Evolutionary conservation across 139 green algal species (phyloP).

Genomic region (Dunaliella primolecta): DNA sequence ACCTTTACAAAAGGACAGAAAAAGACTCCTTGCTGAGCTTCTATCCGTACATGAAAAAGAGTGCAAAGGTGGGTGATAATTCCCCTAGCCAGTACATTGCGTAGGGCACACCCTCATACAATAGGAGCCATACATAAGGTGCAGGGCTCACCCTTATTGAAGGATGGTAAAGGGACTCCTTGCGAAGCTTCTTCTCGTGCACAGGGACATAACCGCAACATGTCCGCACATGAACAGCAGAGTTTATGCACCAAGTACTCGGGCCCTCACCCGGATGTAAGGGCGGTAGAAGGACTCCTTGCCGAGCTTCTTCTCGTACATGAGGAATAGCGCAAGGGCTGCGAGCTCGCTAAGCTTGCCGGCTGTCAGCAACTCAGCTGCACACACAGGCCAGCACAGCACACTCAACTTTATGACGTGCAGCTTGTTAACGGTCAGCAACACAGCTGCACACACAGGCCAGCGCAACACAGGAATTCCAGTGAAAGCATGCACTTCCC

Average conservation of each 20-base stretch:
- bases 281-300: constrained; percentile 64
- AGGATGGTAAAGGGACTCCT: constrained; percentile 62
- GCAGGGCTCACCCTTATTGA: too few relatives aligned
- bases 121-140: too few relatives aligned
- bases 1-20: constrained; percentile 83
- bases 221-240: too few relatives aligned
- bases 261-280: constrained; percentile 79
- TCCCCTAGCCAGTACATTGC: too few relatives aligned
- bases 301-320: constrained; percentile 93
- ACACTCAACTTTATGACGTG: too few relatives aligned
- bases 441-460: constrained; percentile 57
- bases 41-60: constrained; percentile 96
- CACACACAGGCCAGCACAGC: background rate
- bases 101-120: too few relatives aligned
- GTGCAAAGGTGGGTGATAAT: too few relatives aligned
- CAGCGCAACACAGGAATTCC: too few relatives aligned
- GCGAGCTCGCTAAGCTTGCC: constrained; percentile 90
- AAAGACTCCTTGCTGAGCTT: constrained; percentile 62
- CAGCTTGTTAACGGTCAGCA: constrained; percentile 92
- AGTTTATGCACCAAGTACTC: too few relatives aligned
- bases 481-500: too few relatives aligned
- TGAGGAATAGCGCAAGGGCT: constrained; percentile 86
- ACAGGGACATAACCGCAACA: too few relatives aligned
- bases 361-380: constrained; percentile 87
- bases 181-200: constrained; percentile 86